Evolutionary conservation across 441 rosid species (phyloP).

Genomic region (Erodium moschatum): DNA sequence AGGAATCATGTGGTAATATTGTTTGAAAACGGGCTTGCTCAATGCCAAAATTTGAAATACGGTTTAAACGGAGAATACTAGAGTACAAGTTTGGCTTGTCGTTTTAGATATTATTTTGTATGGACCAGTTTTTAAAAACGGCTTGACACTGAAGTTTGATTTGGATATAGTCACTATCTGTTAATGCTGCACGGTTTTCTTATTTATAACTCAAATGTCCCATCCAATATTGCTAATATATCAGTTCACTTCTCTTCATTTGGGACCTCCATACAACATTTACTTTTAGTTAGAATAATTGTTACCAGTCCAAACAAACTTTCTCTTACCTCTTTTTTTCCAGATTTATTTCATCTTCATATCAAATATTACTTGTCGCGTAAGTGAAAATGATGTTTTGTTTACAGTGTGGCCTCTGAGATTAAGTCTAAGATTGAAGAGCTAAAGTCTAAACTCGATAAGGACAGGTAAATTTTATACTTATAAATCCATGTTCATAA

Average conservation of each 20-base stretch:
- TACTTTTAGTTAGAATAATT: neutral
- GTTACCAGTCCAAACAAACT: neutral
- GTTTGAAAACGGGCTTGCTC: neutral
- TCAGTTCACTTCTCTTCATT: neutral
- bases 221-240: neutral
- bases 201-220: neutral
- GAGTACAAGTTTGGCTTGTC: too few relatives aligned
- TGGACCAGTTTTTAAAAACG: neutral
- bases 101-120: neutral
- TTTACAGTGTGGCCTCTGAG: slow-evolving; percentile 60
- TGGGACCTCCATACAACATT: neutral
- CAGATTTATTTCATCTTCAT: neutral
- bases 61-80: neutral
- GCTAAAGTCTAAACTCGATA: slow-evolving; percentile 57
- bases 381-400: slow-evolving; percentile 13
- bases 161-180: neutral
- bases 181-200: slow-evolving; percentile 1
- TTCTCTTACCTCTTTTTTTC: neutral
- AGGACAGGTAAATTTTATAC: slow-evolving; percentile 47
- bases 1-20: neutral
- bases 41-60: neutral
- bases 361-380: slow-evolving; percentile 5
- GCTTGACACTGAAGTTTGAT: neutral
- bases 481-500: slow-evolving; percentile 1
- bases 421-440: slow-evolving; percentile 53